phyloP scores from a whole-genome alignment of 2,329 filamentous ascomycete genomes.

The Juglanconis juglandina region DNA sequence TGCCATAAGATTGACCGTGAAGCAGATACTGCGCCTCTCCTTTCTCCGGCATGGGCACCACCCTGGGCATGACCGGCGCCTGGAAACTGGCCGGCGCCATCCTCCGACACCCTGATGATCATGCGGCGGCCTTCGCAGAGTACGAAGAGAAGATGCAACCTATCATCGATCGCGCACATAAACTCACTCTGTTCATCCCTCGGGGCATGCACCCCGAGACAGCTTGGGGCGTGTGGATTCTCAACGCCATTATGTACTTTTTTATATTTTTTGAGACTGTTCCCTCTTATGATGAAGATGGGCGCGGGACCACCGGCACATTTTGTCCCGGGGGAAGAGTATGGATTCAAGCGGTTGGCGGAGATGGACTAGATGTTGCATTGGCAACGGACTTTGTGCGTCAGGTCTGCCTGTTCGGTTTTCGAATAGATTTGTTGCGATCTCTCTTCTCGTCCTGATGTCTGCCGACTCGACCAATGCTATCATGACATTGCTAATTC shows the following conservation, averaged over 20 bases:
- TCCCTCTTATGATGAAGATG: not conserved
- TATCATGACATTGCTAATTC: too few relatives aligned
- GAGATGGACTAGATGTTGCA: not conserved
- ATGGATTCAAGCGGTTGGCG: not conserved
- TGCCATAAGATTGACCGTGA: not conserved
- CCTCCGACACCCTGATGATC: slow-evolving; percentile 20
- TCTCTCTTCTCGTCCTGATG: too few relatives aligned
- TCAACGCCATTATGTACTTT: slow-evolving; percentile 18
- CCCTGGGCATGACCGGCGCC: slow-evolving; percentile 41
- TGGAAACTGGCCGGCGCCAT: slow-evolving; percentile 50
- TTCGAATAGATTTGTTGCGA: not conserved
- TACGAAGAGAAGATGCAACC: slow-evolving; percentile 42
- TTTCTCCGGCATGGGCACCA: slow-evolving; percentile 46
- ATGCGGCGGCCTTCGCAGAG: slow-evolving; percentile 28
- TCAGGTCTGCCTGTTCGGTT: too few relatives aligned
- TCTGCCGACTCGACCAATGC: too few relatives aligned
- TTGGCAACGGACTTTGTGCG: too few relatives aligned
- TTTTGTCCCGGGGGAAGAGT: slow-evolving; percentile 4
- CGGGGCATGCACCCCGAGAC: slow-evolving; percentile 27
- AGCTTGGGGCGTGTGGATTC: slow-evolving; percentile 24
- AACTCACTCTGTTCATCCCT: slow-evolving; percentile 27
- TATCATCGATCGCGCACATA: slow-evolving; percentile 35
- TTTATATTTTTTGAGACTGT: not conserved
- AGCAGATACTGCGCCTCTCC: slow-evolving; percentile 39
- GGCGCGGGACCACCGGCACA: slow-evolving; percentile 10